Percentiles rank a stretch among this genome's conserved stretches.
These are phyloP conservation scores for Suhomyces coccinellae DNA, from an alignment of 1,139 yeast genomes.

Conservation along the genomic window DNA sequence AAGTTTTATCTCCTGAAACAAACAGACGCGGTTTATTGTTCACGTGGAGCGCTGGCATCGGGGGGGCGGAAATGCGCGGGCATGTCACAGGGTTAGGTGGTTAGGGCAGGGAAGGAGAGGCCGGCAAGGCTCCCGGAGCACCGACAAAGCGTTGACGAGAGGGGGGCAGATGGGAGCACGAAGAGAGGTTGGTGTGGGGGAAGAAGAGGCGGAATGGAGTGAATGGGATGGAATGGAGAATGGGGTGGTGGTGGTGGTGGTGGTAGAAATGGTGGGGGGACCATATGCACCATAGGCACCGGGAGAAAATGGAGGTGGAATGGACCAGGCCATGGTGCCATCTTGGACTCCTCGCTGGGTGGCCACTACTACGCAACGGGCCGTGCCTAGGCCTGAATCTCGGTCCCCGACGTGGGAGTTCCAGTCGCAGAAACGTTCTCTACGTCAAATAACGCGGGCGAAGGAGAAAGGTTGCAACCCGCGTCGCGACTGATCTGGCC, in stretches of 20 bases:
- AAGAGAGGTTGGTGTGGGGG: not conserved
- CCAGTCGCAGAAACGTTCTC: not conserved
- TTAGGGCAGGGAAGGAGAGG: not conserved
- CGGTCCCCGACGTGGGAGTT: no score
- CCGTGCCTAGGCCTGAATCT: no score
- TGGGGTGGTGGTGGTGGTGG: not conserved
- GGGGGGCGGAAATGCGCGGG: constrained; percentile 3
- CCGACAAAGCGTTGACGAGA: no score
- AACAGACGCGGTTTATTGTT: constrained; percentile 13
- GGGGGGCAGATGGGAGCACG: not conserved
- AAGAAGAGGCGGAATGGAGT: not conserved
- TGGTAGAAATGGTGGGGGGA: no score
- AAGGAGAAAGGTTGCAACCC: not conserved
- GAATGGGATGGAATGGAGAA: not conserved
- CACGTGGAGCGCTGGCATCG: constrained; percentile 4
- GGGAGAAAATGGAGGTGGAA: no score
- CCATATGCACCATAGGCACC: no score
- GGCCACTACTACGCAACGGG: no score
- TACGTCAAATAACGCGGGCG: not conserved
- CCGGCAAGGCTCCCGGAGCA: no score
- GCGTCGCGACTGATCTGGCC: constrained; percentile 3
- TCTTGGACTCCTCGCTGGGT: no score
- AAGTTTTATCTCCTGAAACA: constrained; percentile 12
- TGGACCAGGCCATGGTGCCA: no score
- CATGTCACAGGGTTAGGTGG: not conserved